Evolutionary conservation across 2,329 filamentous ascomycete genomes (phyloP), one percentile per base, ranked within the genome.

Genomic region (Verticillium nonalfalfae): DNA sequence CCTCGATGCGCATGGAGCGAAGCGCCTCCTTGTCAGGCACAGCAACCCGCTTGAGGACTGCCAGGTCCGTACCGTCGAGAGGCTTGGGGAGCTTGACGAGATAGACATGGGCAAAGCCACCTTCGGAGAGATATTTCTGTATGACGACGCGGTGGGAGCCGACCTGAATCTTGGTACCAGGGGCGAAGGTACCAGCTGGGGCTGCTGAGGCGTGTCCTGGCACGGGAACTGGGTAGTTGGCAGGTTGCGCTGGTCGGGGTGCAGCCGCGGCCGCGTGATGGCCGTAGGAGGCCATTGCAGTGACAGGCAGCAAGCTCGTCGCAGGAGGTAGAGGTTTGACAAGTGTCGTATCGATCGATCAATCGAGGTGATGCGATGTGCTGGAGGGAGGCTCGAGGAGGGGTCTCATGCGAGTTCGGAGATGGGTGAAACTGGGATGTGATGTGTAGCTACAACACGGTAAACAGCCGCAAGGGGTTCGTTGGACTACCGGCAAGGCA

Each of bases 91-190:
- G 81, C 74, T 90, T 92, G 73, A 98, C 95, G 58, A 98, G 88
- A 78, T 99, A 99, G 71, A 99, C 95, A 76, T 99, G 95, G 69
- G 95, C 95, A 72, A 99, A 99, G 50, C 95, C 95, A 68, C 95
- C 95, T 78, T 99, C 95, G 65, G 95, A 98, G 57, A 99, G 88
- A 77, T 99, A 99, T 75, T 94, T 95, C 73, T 97, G 93, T 68
- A 99, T 96, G 59, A 96, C 85, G 63, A 98, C 93, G 66, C 93
- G 89, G 75, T 99, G 95, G 73, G 85, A 86, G 73, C 95, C 95
- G 61, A 97, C 92, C 73, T 97, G 93, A 70, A 99, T 96, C 81
- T 98, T 97, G 65, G 95, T 99, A 54, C 94, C 94, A 7, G 95
- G 88, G 59, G 89, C 79, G 74, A 99, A 98, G 63, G 94, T 98